Percentiles rank a stretch among this genome's conserved stretches.
Conservation (phyloP, 2,329 filamentous ascomycete species). For the Trichoderma asperellum region DNA sequence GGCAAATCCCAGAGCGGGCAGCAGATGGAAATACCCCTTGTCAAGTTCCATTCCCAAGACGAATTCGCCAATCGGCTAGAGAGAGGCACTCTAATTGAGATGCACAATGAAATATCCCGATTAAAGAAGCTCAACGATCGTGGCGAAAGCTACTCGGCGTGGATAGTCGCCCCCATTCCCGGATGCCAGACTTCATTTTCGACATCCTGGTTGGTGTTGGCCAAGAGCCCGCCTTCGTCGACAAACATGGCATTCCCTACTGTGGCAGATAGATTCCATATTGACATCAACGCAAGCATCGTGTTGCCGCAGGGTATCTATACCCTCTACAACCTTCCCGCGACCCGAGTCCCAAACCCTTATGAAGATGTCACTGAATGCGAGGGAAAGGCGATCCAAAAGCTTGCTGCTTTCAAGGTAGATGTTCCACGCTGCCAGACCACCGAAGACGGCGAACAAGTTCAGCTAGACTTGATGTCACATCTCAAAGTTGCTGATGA, state of each 20-base stretch:
- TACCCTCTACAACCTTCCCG: conserved; percentile 36
- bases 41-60: conserved; percentile 34
- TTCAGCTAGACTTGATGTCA: conserved; percentile 59
- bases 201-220: conserved; percentile 42
- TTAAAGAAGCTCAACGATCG: conserved; percentile 38
- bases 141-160: conserved; percentile 33
- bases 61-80: conserved; percentile 39
- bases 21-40: conserved; percentile 22
- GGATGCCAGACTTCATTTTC: conserved; percentile 38
- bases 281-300: conserved; percentile 37
- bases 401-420: conserved; percentile 42
- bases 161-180: conserved; percentile 41
- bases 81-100: conserved; percentile 42
- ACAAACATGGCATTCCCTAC: conserved; percentile 37
- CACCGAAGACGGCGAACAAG: conserved; percentile 32
- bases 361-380: conserved; percentile 35
- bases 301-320: conserved; percentile 32
- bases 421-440: conserved; percentile 41
- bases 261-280: conserved; percentile 36
- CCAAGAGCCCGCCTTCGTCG: conserved; percentile 33
- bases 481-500: conserved; percentile 64
- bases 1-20: background rate
- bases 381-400: conserved; percentile 20
- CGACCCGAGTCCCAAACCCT: conserved; percentile 39
- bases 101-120: conserved; percentile 39